Evolutionary conservation across 345 rosid species (phyloP), one percentile per base, ranked within the genome.

Genomic region (Sisymbrium altissimum): DNA sequence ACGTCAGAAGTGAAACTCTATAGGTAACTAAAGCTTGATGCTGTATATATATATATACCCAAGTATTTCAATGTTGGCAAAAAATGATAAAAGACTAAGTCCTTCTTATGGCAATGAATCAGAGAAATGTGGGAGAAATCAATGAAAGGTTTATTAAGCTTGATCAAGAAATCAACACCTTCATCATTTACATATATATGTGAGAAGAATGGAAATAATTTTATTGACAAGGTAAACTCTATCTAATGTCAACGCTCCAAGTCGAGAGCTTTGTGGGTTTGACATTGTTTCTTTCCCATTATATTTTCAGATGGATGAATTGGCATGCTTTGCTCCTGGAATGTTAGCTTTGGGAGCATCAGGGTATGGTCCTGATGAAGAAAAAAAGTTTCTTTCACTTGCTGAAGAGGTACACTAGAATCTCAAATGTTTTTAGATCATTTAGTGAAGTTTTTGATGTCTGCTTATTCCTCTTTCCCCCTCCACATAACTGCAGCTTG

Each of bases 41-140:
- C 27, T 63, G 18, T 40, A 23, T 68, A 10, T 30, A 59, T 3
- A 35, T 11, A 17, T 5, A 1, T 27, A 2, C 29, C 29, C 4
- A 32, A 11, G 59, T 35, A 17, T n/a, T 11, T 71, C 40, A 17
- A 23, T 15, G 45, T 38, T 21, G 36, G 13, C 46, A 39, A 48
- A 27, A 19, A 38, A 2, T 27, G 23, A 32, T 56, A 9, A n/a
- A n/a, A 30, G 41, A 58, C 30, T 13, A 30, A 40, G 41, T 71
- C n/a, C 66, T 13, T 58, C 63, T 59, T 9, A 17, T 66, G 71
- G 58, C 29, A 61, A 49, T 66, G 64, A 56, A 59, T 66, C 88
- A 96, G 98, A 81, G 96, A 92, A 36, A 92, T 92, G 98, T 96
- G 99, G 99, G 99, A 96, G 81, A 89, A 76, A 79, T 96, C 99